These are phyloP conservation scores for Neurospora sp. DNA, from an alignment of 495 filamentous ascomycete genomes.

Conservation along the genomic window DNA sequence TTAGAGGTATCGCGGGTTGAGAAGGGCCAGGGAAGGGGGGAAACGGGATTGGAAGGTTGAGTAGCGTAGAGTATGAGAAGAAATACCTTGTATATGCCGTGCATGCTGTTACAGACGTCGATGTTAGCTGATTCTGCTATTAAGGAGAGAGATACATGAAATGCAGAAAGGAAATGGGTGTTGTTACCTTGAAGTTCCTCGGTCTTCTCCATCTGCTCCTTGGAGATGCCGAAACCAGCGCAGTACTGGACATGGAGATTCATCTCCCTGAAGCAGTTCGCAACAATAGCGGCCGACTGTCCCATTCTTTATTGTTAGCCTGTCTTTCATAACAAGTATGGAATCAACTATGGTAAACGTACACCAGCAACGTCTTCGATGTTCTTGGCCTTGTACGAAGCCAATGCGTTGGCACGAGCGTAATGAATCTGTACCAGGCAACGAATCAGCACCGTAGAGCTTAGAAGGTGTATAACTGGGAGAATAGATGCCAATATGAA, in stretches of 20 bases:
- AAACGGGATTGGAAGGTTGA: neutral
- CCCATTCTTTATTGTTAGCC: neutral
- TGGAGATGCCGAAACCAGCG: slow-evolving; percentile 64
- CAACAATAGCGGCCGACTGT: slow-evolving; percentile 62
- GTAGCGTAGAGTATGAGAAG: neutral
- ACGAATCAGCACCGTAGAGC: neutral
- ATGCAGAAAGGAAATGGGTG: neutral
- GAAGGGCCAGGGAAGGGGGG: neutral
- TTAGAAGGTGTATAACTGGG: neutral
- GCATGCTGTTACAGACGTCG: slow-evolving; percentile 38
- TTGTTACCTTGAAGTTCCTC: slow-evolving; percentile 60
- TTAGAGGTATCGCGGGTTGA: neutral
- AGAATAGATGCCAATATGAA: neutral
- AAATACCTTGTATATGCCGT: slow-evolving; percentile 55
- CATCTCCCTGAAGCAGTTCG: slow-evolving; percentile 70
- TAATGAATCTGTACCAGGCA: slow-evolving; percentile 58
- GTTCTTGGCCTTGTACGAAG: slow-evolving; percentile 66
- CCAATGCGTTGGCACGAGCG: slow-evolving; percentile 72
- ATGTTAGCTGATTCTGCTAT: neutral
- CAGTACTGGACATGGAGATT: slow-evolving; percentile 74
- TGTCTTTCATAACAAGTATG: neutral
- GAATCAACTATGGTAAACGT: slow-evolving; percentile 7
- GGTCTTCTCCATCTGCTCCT: slow-evolving; percentile 58
- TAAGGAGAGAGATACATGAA: neutral
- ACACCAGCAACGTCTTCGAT: slow-evolving; percentile 63